Evolutionary conservation across 2,329 filamentous ascomycete species (phyloP).

Genomic region (Pezicula radicicola): DNA sequence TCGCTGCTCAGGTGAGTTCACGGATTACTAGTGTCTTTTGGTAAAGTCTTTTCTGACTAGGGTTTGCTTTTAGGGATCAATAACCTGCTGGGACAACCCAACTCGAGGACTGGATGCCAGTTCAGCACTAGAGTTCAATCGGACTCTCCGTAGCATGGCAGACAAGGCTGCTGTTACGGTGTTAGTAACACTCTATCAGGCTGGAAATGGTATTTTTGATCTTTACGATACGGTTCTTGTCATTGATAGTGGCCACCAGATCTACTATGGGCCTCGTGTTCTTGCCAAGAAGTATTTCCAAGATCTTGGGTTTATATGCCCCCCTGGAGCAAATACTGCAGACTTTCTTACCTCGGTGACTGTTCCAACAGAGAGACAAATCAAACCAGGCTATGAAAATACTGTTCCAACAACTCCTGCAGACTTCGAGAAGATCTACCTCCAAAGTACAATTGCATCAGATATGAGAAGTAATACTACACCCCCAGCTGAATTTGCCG

Average conservation of each 20-base stretch:
- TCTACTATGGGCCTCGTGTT: constrained; percentile 62
- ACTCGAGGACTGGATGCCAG: constrained; percentile 70
- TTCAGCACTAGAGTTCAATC: constrained; percentile 70
- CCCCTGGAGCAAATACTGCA: constrained; percentile 53
- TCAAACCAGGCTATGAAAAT: constrained; percentile 56
- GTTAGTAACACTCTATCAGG: constrained; percentile 68
- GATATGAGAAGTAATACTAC: neutral
- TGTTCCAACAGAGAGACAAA: constrained; percentile 58
- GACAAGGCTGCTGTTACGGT: constrained; percentile 64
- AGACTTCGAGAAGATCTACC: constrained; percentile 48
- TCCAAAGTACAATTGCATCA: constrained; percentile 34
- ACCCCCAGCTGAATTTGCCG: neutral
- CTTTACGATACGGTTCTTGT: constrained; percentile 75
- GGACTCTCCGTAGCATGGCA: constrained; percentile 63
- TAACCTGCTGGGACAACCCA: constrained; percentile 72
- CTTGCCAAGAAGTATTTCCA: constrained; percentile 65
- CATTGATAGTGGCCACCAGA: constrained; percentile 66
- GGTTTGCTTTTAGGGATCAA: constrained; percentile 40
- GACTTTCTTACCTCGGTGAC: constrained; percentile 69
- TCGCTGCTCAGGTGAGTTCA: constrained; percentile 41
- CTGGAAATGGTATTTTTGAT: constrained; percentile 62
- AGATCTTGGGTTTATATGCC: constrained; percentile 58
- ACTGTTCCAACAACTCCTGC: constrained; percentile 65
- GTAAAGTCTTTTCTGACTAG: neutral
- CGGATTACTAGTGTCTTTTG: neutral